Conservation (phyloP, 1,139 yeast genomes). For the Hyphopichia khmerensis region DNA sequence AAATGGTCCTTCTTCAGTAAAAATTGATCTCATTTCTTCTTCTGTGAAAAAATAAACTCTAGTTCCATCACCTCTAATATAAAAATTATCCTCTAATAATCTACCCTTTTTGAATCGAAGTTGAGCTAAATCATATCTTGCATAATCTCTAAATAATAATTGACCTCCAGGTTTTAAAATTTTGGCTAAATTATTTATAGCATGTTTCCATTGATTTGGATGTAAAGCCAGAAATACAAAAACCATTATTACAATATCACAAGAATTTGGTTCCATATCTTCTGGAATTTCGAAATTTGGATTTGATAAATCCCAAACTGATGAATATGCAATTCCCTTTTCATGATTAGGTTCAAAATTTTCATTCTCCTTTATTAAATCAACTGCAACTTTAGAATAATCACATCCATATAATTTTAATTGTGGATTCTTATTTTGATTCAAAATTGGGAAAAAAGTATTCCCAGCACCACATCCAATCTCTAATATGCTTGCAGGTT, state of each 20-base stretch:
- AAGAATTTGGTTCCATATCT: slow-evolving; percentile 75
- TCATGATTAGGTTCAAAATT: slow-evolving; percentile 47
- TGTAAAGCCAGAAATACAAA: slow-evolving; percentile 91
- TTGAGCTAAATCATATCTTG: slow-evolving; percentile 94
- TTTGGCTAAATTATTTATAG: slow-evolving; percentile 65
- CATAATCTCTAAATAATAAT: slow-evolving; percentile 89
- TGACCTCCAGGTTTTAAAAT: slow-evolving; percentile 91
- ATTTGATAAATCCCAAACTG: slow-evolving; percentile 95
- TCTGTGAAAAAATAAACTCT: slow-evolving; percentile 96
- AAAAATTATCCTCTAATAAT: slow-evolving; percentile 85
- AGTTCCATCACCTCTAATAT: slow-evolving; percentile 97
- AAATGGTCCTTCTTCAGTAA: slow-evolving; percentile 60
- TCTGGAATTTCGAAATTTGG: slow-evolving; percentile 75
- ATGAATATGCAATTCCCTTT: slow-evolving; percentile 69
- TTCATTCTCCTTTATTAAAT: slow-evolving; percentile 67
- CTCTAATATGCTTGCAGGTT: slow-evolving; percentile 76
- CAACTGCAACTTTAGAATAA: slow-evolving; percentile 87
- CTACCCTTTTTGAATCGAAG: slow-evolving; percentile 89
- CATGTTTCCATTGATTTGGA: slow-evolving; percentile 88
- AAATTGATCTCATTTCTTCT: slow-evolving; percentile 78
- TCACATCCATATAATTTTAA: slow-evolving; percentile 83
- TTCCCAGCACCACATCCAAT: slow-evolving; percentile 99
- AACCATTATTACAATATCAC: slow-evolving; percentile 88
- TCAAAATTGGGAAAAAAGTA: slow-evolving; percentile 85
- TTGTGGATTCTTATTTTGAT: slow-evolving; percentile 77